These are phyloP conservation scores for Starmerella davenportii DNA, from an alignment of 805 yeast genomes.

Conservation along the genomic window DNA sequence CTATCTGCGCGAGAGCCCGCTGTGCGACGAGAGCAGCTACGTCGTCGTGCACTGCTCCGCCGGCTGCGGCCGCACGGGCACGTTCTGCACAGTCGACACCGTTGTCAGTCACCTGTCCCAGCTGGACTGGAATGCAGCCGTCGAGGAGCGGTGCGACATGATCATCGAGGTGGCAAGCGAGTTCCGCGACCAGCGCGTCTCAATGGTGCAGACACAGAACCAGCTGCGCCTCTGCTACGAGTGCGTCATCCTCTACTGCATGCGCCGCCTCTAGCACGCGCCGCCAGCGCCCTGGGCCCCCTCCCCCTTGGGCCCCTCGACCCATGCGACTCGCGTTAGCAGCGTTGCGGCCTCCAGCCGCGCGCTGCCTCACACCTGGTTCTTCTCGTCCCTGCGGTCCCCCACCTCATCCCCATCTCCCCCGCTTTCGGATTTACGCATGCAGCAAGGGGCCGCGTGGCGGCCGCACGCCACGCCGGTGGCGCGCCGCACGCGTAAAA, in stretches of 20 bases:
- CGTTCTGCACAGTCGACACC: slow-evolving; percentile 36
- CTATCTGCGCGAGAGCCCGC: slow-evolving; percentile 18
- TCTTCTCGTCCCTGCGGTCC: too few species aligned
- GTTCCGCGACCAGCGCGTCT: slow-evolving; percentile 55
- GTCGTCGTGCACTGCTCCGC: slow-evolving; percentile 82
- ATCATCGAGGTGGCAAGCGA: slow-evolving; percentile 44
- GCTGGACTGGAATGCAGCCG: neutral
- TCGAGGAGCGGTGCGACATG: slow-evolving; percentile 28
- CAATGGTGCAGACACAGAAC: slow-evolving; percentile 70
- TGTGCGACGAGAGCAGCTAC: slow-evolving; percentile 3
- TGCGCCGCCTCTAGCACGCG: neutral
- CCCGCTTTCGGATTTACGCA: too few species aligned
- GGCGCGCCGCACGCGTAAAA: too few species aligned
- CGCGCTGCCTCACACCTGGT: too few species aligned
- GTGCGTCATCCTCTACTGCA: slow-evolving; percentile 23
- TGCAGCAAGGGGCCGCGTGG: too few species aligned
- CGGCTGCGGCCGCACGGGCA: slow-evolving; percentile 95
- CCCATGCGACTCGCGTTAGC: too few species aligned
- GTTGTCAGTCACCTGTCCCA: slow-evolving; percentile 27
- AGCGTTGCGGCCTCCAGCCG: too few species aligned
- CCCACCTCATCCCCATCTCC: too few species aligned
- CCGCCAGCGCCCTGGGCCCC: too few species aligned
- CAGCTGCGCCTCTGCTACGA: slow-evolving; percentile 66
- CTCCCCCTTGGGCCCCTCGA: too few species aligned
- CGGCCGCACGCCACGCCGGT: too few species aligned